Conservation (phyloP, 306 rosid genomes). For the Rosa rugosa region DNA sequence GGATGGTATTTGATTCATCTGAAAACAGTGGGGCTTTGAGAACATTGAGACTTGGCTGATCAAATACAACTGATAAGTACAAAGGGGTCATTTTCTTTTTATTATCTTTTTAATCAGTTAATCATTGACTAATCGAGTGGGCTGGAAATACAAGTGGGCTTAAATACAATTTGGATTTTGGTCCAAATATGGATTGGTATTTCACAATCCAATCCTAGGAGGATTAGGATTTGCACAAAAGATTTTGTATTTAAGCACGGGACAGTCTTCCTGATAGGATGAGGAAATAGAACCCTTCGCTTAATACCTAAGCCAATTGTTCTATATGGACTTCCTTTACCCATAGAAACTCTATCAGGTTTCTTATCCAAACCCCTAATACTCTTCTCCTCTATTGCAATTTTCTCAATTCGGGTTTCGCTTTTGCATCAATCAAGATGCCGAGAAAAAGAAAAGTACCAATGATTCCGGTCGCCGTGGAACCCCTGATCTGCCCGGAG, state of each 20-base stretch:
- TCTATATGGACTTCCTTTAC: background rate
- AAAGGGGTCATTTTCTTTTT: background rate
- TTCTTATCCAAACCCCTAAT: background rate
- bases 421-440: background rate
- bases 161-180: background rate
- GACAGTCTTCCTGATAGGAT: background rate
- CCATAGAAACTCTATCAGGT: background rate
- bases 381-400: background rate
- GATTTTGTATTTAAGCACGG: background rate
- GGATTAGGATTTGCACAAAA: background rate
- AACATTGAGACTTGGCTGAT: background rate
- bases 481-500: background rate
- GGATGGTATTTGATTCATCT: background rate
- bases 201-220: background rate
- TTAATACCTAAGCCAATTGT: background rate
- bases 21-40: background rate
- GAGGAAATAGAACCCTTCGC: background rate
- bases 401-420: background rate
- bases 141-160: background rate
- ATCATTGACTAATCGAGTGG: background rate
- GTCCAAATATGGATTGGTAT: background rate
- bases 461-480: background rate
- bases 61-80: background rate
- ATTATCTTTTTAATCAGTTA: background rate
- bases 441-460: background rate